These are phyloP conservation scores for Microsporum canis DNA, from an alignment of 2,329 filamentous ascomycete genomes.

Conservation along the genomic window DNA sequence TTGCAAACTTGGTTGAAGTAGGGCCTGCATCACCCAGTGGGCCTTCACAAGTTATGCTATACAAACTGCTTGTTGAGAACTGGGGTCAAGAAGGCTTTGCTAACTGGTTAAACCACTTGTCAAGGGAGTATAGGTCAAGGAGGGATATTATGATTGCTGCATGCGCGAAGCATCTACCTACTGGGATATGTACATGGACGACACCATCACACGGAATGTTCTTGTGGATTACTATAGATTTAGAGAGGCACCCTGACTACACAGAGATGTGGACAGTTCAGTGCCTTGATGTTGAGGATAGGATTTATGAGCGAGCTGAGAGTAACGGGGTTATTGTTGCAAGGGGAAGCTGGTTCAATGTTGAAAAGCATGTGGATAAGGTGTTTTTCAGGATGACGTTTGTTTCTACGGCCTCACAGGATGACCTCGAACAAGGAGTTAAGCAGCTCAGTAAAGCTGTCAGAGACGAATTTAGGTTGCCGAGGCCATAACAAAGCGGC, in stretches of 20 bases:
- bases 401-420: not conserved
- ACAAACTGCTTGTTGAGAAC: conserved; percentile 53
- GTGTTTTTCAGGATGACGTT: conserved; percentile 1
- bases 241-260: not conserved
- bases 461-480: not conserved
- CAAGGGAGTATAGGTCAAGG: conserved; percentile 17
- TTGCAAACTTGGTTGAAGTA: conserved; percentile 64
- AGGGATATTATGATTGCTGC: conserved; percentile 19
- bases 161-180: conserved; percentile 19
- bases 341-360: conserved; percentile 1
- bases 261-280: not conserved
- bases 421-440: not conserved
- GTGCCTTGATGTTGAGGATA: not conserved
- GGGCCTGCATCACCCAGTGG: conserved; percentile 69
- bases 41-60: conserved; percentile 63
- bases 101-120: conserved; percentile 20
- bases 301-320: not conserved
- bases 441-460: not conserved
- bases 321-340: not conserved
- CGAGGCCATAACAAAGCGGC: not conserved
- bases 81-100: conserved; percentile 26
- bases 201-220: conserved; percentile 20
- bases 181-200: conserved; percentile 16
- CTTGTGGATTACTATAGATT: conserved; percentile 8
- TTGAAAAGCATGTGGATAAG: not conserved